Evolutionary conservation across 2,329 filamentous ascomycete species (phyloP).

Genomic region (Fusarium dlaminii): DNA sequence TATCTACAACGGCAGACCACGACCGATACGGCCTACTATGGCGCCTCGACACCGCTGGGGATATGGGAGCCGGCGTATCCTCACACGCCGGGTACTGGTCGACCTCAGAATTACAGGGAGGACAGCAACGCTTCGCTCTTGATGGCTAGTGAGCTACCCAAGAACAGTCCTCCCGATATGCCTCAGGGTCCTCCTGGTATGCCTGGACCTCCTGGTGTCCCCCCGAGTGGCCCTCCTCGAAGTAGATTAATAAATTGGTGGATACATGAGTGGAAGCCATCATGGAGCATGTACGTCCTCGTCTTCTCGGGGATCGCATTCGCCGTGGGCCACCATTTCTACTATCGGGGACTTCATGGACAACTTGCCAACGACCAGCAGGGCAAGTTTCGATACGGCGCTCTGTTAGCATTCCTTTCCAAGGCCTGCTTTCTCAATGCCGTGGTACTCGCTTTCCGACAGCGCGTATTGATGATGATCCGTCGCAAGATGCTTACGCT

Average conservation of each 20-base stretch:
- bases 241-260: constrained; percentile 19
- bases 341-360: constrained; percentile 32
- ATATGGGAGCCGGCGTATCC: constrained; percentile 25
- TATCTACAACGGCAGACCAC: constrained; percentile 22
- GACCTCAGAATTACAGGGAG: constrained; percentile 24
- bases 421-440: constrained; percentile 41
- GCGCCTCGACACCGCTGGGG: constrained; percentile 25
- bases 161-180: constrained; percentile 4
- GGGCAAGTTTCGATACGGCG: constrained; percentile 37
- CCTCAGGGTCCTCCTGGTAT: neutral
- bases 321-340: constrained; percentile 39
- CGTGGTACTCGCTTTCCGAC: constrained; percentile 39
- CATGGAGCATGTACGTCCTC: constrained; percentile 41
- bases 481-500: constrained; percentile 41
- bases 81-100: constrained; percentile 3
- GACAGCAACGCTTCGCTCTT: constrained; percentile 33
- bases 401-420: constrained; percentile 36
- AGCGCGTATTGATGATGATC: constrained; percentile 41
- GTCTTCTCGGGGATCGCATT: constrained; percentile 36
- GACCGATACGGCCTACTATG: constrained; percentile 28
- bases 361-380: constrained; percentile 33
- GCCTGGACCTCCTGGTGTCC: neutral
- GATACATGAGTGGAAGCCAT: constrained; percentile 33
- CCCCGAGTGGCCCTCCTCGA: neutral
- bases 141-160: neutral